Evolutionary conservation across 164 flowering plant genomes (phyloP), one percentile per base, ranked within the genome.

Genomic region (Saururus chinensis): DNA sequence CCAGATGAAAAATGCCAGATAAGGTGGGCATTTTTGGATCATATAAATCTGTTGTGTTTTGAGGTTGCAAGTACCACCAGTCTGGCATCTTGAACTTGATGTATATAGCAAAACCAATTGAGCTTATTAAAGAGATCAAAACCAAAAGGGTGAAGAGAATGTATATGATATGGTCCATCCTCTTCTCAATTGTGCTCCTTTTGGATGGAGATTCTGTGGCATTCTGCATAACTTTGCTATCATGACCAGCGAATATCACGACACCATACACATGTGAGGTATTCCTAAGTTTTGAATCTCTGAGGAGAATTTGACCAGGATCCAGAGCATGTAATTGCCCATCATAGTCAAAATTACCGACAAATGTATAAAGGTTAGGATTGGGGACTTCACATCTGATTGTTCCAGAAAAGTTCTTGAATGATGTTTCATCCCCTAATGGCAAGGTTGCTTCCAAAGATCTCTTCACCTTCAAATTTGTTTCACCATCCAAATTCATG

Each of bases 401-500:
- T 26, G 74, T 62, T 53, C 85, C 89, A 40, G 77, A 75, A 71
- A 83, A 85, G 62, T 82, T 62, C 58, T 65, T 65, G 73, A 83
- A 86, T 64, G 69, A 60, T 12, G 63, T 66, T 52, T 89, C 87
- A 9, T 84, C 85, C 17, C 76, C 78, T 52, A 84, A 62, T 1
- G 69, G 70, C 51, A 80, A 73, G 45, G 91, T 89, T 45, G 61
- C 81, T 21, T 86, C 87, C 52, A 83, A 64, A 49, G 84, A 80
- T 71, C 85, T 87, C 67, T 89, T 89, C 19, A 89, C 71, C 70
- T 89, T 89, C 79, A 86, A 73, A 70, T 89, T 86, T 51, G 93
- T 86, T 68, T 89, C 96, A n/a, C 96, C 96, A 62, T 89, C 96
- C 58, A 89, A 84, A 66, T 89, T 89, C 68, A 71, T 89, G 59